Conservation (phyloP, 768 basidiomycete genomes). For the Mrakia blollopis region DNA sequence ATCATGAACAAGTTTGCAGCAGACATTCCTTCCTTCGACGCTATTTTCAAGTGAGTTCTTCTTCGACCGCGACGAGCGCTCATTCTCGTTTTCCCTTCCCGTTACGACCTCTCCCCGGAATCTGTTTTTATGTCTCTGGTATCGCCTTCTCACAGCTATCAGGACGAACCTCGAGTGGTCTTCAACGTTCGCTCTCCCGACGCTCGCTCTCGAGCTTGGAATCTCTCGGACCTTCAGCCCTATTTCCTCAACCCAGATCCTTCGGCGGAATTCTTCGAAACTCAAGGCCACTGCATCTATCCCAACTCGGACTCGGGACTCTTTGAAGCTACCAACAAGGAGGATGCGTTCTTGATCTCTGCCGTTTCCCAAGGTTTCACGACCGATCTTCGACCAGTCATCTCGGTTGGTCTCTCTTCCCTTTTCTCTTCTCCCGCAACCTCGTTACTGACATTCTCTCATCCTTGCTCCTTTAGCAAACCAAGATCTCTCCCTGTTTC, state of each 20-base stretch:
- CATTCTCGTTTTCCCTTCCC: no score
- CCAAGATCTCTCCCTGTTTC: conserved; percentile 14
- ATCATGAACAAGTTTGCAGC: conserved; percentile 4
- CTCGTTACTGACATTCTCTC: not conserved
- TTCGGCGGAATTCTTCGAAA: not conserved
- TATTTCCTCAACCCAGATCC: not conserved
- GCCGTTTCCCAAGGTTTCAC: conserved; percentile 4
- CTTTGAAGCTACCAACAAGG: conserved; percentile 1
- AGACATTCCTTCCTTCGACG: not conserved
- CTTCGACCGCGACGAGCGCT: no score
- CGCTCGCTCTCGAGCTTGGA: not conserved
- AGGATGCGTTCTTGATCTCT: conserved; percentile 13
- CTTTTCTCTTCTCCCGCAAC: not conserved
- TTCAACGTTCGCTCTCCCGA: conserved; percentile 2
- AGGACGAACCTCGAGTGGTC: conserved; percentile 12
- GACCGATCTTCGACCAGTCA: not conserved
- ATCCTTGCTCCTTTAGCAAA: not conserved
- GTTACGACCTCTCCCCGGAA: not conserved
- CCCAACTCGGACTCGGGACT: not conserved
- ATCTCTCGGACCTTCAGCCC: not conserved
- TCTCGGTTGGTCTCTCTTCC: conserved; percentile 7
- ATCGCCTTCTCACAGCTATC: not conserved
- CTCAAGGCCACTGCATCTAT: not conserved
- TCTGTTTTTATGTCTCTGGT: not conserved
- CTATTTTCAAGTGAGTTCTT: conserved; percentile 4